A percentile compares a stretch with the other conserved stretches of the same genome.
These are phyloP conservation scores for Madurella mycetomatis DNA, from an alignment of 2,329 filamentous ascomycete species.

Conservation along the genomic window DNA sequence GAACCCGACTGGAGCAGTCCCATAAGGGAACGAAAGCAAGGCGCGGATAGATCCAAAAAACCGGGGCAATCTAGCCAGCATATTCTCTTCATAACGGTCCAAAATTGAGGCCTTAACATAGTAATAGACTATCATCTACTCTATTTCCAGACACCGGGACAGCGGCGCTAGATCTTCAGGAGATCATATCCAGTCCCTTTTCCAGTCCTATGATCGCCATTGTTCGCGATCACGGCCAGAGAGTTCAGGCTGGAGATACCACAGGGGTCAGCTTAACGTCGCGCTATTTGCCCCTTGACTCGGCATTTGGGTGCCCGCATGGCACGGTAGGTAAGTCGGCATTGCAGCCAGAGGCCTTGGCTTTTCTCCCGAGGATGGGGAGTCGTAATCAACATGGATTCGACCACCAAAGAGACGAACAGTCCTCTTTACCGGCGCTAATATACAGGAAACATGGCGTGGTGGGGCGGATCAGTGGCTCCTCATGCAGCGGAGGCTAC, in stretches of 20 bases:
- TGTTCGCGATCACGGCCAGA: neutral
- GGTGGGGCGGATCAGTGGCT: neutral
- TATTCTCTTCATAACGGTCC: neutral
- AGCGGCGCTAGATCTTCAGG: neutral
- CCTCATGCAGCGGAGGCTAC: constrained; percentile 3
- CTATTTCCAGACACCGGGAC: neutral
- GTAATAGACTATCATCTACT: neutral
- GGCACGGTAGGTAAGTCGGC: neutral
- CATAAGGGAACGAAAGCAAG: too few species aligned
- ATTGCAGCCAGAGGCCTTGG: constrained; percentile 4
- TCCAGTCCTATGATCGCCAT: neutral
- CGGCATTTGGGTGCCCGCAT: constrained; percentile 5
- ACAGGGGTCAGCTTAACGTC: neutral
- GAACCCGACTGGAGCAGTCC: too few species aligned
- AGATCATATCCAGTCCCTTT: neutral
- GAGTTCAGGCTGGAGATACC: constrained; percentile 7
- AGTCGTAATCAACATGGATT: neutral
- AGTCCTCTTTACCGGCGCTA: neutral
- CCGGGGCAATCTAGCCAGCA: neutral
- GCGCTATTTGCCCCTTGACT: neutral
- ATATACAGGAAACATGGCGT: constrained; percentile 8
- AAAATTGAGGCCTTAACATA: neutral
- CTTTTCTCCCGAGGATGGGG: neutral
- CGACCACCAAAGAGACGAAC: neutral
- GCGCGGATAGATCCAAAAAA: neutral